Base-by-base conservation (phyloP, 306 rosid species). In the Rosa multiflora region DNA sequence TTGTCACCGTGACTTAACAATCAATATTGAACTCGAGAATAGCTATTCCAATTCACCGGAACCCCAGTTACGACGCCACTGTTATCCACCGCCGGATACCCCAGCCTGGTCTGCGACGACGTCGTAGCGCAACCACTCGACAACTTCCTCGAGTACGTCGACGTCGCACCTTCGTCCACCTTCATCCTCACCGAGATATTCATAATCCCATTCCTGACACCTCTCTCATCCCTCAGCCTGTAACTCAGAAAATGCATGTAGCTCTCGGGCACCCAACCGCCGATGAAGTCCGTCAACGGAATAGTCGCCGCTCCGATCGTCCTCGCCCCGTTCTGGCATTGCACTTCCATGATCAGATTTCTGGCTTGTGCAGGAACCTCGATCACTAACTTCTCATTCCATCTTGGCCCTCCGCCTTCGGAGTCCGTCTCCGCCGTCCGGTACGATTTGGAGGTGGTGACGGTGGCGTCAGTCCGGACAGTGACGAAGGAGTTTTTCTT, bases 231-330 rank as follows among this genome's bases (percentile, higher is more conserved):
- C 88, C 97, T 87, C 75, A 91, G 74, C 76, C 98, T 85, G 64
- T 91, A 93, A 73, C 98, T 93, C 83, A 91, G 70, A 39, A 86
- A 88, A 44, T 93, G 97, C 86, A 81, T 43, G 46, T 91, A 85
- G 53, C 82, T 70, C 70, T 86, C 90, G 10, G 88, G 93, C 52
- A 88, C 46, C 20, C 56, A 86, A 0, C 87, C 88, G 59, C 91
- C 91, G 0, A 68, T 0, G 5, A 93, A 85, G 32, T 93, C 95
- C 4, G 93, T 82, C 10, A 81, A 82, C 0, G 92, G 90, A 42
- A 93, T 68, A 55, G 64, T 80, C 0, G 91, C 91, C 12, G 79
- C 64, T 4, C 92, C 97, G 42, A 93, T 66, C 32, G 76, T 58
- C 62, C 61, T 79, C 20, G 32, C 59, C 11, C 88, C 82, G 6